Base-by-base conservation (phyloP, 331 rosid species). In the Quercus phellos region DNA sequence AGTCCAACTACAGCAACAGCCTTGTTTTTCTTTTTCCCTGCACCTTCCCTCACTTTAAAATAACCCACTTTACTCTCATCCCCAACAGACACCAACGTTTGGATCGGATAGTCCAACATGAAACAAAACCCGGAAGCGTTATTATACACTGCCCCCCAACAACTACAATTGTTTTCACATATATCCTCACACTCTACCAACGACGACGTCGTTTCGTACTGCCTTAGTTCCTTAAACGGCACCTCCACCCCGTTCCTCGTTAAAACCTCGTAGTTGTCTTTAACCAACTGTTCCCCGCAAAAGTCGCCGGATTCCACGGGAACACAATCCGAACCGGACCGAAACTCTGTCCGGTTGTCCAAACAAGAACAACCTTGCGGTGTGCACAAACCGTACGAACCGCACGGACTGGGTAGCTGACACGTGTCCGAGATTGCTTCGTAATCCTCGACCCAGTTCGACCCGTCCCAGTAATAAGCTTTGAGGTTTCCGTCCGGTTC, bases 131-230 rank as follows among this genome's bases (percentile, higher is more conserved):
- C 89, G 77, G 91, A 84, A 2, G 13, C 84, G 55, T 88, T 92
- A 67, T 55, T 76, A 78, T 85, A 92, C 72, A 90, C 38, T 7
- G 90, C 89, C 0, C 98, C 99, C 99, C 99, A 94, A 53, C 99
- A 94, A 7, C 83, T 85, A 34, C 99, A 94, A 56, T 88, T 87
- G 4, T 30, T 81, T 73, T 87, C 86, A 34, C 99, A 94, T 2
- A 73, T 63, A 0, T 19, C 43, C 80, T 90, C 93, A 19, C 99
- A 94, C 66, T 82, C 80, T 54, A 32, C 87, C 18, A 77, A 3
- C 6, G 94, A 87, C 79, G 87, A 73, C 86, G 84, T 76, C 85
- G 84, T 87, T 14, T 80, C 83, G n/a, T 82, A 77, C 1, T 51
- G 50, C 66, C 84, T 32, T 1, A 88, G 51, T 81, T 87, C 94